Evolutionary conservation across 139 green algal species (phyloP).

Genomic region (Coccomyxa sp.): DNA sequence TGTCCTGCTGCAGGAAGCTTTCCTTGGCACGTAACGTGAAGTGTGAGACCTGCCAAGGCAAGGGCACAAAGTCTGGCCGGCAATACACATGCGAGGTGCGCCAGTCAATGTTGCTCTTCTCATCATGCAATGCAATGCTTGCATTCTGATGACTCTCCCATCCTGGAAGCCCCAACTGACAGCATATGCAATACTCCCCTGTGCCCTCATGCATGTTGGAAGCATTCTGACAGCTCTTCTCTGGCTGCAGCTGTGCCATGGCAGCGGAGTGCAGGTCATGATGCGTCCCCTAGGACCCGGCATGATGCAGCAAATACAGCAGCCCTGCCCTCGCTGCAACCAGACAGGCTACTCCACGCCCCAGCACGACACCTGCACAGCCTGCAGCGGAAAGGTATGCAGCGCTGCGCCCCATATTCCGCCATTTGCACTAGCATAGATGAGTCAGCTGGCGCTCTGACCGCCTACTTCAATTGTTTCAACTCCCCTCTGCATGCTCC

Average conservation of each 20-base stretch:
- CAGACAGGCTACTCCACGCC: slow-evolving; percentile 69
- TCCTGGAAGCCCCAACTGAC: no score
- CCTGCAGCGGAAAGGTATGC: slow-evolving; percentile 62
- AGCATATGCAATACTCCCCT: no score
- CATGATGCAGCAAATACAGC: slow-evolving; percentile 99
- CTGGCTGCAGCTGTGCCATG: slow-evolving; percentile 69
- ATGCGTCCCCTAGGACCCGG: slow-evolving; percentile 91
- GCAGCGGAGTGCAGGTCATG: slow-evolving; percentile 83
- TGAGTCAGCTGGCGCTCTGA: no score
- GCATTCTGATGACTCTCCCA: background rate
- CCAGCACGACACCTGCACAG: slow-evolving; percentile 70
- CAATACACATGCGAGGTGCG: slow-evolving; percentile 64
- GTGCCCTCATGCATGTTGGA: no score
- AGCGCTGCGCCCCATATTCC: no score
- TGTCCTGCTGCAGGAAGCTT: slow-evolving; percentile 92
- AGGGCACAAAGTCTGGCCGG: slow-evolving; percentile 86
- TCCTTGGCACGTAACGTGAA: slow-evolving; percentile 87
- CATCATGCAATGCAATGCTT: background rate
- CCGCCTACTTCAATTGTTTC: no score
- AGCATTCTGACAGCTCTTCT: no score
- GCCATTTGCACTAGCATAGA: no score
- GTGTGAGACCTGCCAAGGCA: slow-evolving; percentile 83
- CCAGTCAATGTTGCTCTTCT: background rate
- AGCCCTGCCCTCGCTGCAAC: slow-evolving; percentile 75
- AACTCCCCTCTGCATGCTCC: no score